Conservation (phyloP, 164 flowering plant genomes). For the Kalanchoe fedtschenkoi region DNA sequence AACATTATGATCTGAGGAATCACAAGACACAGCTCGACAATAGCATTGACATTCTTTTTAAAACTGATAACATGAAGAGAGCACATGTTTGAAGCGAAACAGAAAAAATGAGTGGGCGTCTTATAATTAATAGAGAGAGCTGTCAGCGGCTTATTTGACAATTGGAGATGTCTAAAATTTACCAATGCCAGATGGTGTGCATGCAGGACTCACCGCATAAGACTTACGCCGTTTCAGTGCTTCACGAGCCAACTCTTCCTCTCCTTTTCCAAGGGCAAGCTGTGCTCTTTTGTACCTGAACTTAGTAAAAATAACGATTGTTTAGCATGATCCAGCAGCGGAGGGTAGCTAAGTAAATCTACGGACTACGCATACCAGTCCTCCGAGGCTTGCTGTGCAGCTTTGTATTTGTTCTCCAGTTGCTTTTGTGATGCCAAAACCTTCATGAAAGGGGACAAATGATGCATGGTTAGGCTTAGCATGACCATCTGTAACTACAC, state of each 20-base stretch:
- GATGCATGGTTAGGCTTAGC: too few relatives aligned
- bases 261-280: constrained; percentile 67
- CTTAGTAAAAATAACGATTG: constrained; percentile 7
- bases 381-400: constrained; percentile 77
- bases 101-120: too few relatives aligned
- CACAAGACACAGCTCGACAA: too few relatives aligned
- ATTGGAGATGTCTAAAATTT: background rate
- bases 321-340: background rate
- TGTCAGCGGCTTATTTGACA: background rate
- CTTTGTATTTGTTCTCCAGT: constrained; percentile 71
- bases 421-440: constrained; percentile 87
- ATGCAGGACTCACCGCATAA: constrained; percentile 57
- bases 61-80: too few relatives aligned
- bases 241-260: constrained; percentile 83
- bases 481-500: too few relatives aligned
- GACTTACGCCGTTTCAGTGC: constrained; percentile 69
- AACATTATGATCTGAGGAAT: too few relatives aligned
- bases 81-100: too few relatives aligned
- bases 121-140: too few relatives aligned
- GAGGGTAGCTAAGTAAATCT: background rate
- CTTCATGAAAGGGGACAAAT: too few relatives aligned
- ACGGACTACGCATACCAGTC: constrained; percentile 46
- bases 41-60: too few relatives aligned
- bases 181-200: too few relatives aligned
- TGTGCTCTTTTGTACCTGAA: constrained; percentile 61